Evolutionary conservation across 768 basidiomycete genomes (phyloP).

Genomic region (Auricularia auricula-judae): DNA sequence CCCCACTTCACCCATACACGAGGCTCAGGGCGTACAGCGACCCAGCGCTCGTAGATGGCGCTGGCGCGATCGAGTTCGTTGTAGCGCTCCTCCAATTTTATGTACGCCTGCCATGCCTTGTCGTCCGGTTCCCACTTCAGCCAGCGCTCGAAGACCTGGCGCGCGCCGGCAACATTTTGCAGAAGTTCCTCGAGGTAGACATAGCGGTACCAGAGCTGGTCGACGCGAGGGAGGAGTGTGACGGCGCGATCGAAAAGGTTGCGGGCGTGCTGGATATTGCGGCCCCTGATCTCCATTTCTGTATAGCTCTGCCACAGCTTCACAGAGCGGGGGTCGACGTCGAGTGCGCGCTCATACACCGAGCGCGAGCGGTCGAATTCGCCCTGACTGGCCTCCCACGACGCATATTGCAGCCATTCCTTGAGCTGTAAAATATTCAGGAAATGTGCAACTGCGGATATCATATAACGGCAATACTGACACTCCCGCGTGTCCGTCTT

Average conservation of each 20-base stretch:
- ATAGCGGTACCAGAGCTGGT: conserved; percentile 99
- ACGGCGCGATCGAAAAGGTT: conserved; percentile 97
- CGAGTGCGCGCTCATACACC: conserved; percentile 92
- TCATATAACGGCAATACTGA: conserved; percentile 9
- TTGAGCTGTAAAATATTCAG: conserved; percentile 20
- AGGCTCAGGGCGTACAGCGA: conserved; percentile 43
- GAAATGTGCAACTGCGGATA: not conserved
- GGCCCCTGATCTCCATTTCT: conserved; percentile 96
- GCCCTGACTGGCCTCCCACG: conserved; percentile 83
- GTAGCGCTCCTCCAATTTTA: conserved; percentile 95
- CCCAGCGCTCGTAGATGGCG: conserved; percentile 83
- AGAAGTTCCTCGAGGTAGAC: conserved; percentile 97
- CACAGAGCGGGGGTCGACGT: conserved; percentile 82
- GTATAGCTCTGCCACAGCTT: conserved; percentile 82
- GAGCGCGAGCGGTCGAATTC: conserved; percentile 92
- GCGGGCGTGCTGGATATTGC: conserved; percentile 93
- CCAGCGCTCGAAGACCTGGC: conserved; percentile 98
- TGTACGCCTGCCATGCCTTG: conserved; percentile 99
- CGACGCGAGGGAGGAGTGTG: conserved; percentile 89
- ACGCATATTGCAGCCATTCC: conserved; percentile 38
- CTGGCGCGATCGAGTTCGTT: conserved; percentile 86
- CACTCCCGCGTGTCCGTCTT: conserved; percentile 25
- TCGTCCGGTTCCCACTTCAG: conserved; percentile 99
- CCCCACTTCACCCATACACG: conserved; percentile 58
- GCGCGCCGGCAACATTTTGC: conserved; percentile 89